A percentile compares a stretch with the other conserved stretches of the same genome.
These are phyloP conservation scores for Corchorus capsularis DNA, from an alignment of 345 rosid genomes.

Conservation along the genomic window DNA sequence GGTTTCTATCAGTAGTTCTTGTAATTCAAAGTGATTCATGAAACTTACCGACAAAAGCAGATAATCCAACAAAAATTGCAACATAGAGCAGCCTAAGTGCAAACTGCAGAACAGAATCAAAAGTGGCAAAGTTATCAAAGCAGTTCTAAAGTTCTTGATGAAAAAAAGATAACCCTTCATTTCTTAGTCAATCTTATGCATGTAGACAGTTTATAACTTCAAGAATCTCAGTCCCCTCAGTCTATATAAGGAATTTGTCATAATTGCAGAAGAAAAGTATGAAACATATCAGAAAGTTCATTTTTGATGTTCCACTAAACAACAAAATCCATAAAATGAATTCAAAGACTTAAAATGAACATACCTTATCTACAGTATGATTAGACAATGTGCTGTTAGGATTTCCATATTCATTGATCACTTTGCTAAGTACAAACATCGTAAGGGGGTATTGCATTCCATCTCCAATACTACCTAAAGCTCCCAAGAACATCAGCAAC, in stretches of 20 bases:
- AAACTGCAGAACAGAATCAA: conserved; percentile 40
- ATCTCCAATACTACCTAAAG: conserved; percentile 72
- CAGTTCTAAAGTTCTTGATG: not conserved
- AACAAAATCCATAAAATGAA: no score
- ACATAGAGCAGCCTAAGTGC: conserved; percentile 59
- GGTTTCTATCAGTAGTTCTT: not conserved
- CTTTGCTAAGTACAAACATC: conserved; percentile 56
- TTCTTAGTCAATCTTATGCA: no score
- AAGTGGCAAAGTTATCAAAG: conserved; percentile 10
- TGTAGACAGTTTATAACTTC: no score
- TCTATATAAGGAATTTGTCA: no score
- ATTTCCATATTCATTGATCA: conserved; percentile 63
- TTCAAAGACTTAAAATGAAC: not conserved
- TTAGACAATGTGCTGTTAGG: conserved; percentile 27
- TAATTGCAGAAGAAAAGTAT: no score
- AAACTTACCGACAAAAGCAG: conserved; percentile 62
- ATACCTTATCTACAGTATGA: conserved; percentile 52
- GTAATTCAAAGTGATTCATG: not conserved
- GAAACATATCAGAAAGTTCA: no score
- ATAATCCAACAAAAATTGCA: conserved; percentile 58
- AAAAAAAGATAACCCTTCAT: no score
- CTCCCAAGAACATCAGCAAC: conserved; percentile 59
- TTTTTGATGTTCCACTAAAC: not conserved
- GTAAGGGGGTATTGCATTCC: conserved; percentile 63
- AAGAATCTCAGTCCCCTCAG: no score